These are phyloP conservation scores for Eucalyptus regnans DNA, from an alignment of 345 rosid species.

Conservation along the genomic window DNA sequence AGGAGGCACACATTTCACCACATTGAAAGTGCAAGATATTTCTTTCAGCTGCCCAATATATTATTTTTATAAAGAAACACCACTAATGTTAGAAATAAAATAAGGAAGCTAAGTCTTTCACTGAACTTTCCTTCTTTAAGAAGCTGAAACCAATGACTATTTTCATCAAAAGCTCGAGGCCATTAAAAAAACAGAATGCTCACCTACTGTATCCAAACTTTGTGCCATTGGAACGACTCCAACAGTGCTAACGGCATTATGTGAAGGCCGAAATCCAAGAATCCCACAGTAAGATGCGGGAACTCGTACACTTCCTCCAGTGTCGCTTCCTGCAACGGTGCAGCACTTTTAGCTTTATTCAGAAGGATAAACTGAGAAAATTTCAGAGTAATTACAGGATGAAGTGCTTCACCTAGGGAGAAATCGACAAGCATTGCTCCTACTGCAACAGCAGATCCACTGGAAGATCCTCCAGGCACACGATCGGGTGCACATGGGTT, in stretches of 20 bases:
- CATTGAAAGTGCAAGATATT: neutral
- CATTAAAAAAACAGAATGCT: neutral
- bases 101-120: neutral
- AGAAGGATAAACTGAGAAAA: neutral
- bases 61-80: neutral
- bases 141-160: neutral
- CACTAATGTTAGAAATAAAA: neutral
- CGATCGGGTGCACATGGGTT: neutral
- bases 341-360: neutral
- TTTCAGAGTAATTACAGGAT: neutral
- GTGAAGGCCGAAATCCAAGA: slow-evolving; percentile 5
- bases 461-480: slow-evolving; percentile 7
- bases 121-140: neutral
- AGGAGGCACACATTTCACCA: neutral
- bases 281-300: slow-evolving; percentile 5
- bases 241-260: neutral
- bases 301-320: slow-evolving; percentile 1
- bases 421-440: slow-evolving; percentile 1
- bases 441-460: slow-evolving; percentile 9
- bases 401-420: neutral
- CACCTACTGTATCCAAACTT: slow-evolving; percentile 4
- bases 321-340: neutral
- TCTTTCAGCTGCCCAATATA: neutral
- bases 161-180: neutral
- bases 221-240: neutral